phyloP scores from a whole-genome alignment of 2,329 filamentous ascomycete genomes.

The Colletotrichum liaoningense region DNA sequence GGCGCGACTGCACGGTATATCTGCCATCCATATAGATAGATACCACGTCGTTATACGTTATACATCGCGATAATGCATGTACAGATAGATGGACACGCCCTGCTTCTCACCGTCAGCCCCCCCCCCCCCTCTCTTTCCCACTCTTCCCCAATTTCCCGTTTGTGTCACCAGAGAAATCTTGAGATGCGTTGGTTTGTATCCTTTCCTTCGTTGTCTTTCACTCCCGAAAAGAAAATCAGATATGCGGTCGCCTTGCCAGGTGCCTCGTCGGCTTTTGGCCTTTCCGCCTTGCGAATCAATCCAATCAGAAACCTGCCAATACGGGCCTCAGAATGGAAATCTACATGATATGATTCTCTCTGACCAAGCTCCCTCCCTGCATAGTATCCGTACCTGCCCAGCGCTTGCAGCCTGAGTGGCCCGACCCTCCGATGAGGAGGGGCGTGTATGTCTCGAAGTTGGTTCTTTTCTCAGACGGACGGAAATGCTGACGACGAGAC shows the following conservation, averaged over 20 bases:
- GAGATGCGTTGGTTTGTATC: neutral
- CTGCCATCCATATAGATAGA: neutral
- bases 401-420: neutral
- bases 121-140: too few species aligned
- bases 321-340: neutral
- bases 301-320: neutral
- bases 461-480: neutral
- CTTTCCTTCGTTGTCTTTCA: neutral
- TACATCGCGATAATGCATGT: neutral
- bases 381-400: neutral
- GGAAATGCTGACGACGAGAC: neutral
- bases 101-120: neutral
- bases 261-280: neutral
- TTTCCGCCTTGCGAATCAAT: neutral
- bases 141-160: neutral
- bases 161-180: neutral
- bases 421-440: neutral
- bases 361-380: neutral
- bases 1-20: neutral
- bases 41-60: neutral
- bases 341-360: neutral
- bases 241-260: neutral
- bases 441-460: neutral
- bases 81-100: neutral
- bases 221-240: neutral